These are phyloP conservation scores for Neofusicoccum umdonicola DNA, from an alignment of 2,329 filamentous ascomycete genomes.

Conservation along the genomic window DNA sequence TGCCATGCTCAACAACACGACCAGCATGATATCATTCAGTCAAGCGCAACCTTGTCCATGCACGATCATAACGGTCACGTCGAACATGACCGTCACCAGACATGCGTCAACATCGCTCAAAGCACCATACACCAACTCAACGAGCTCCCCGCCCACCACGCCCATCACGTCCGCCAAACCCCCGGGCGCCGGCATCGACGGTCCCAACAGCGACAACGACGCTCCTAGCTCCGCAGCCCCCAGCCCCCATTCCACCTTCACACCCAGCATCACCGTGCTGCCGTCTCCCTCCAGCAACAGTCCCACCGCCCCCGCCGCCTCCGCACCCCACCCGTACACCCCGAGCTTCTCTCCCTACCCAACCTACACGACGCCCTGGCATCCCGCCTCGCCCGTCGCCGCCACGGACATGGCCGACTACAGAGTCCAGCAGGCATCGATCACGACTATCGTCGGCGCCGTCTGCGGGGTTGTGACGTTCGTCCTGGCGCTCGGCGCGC, in stretches of 20 bases:
- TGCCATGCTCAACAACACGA: neutral
- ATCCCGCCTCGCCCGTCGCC: too few species aligned
- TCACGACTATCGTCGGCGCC: neutral
- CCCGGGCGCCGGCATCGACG: neutral
- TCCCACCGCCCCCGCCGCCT: too few species aligned
- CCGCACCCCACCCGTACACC: neutral
- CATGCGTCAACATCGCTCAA: neutral
- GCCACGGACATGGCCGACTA: too few species aligned
- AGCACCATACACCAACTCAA: neutral
- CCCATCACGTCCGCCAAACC: neutral
- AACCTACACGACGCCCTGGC: neutral
- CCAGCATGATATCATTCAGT: neutral
- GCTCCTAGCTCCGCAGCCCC: too few species aligned
- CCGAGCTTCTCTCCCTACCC: neutral
- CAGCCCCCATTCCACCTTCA: too few species aligned
- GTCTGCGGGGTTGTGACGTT: neutral
- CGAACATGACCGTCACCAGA: neutral
- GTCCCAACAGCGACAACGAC: neutral
- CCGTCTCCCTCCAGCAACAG: neutral
- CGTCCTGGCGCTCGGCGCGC: neutral
- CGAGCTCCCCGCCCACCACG: too few species aligned
- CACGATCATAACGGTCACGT: neutral
- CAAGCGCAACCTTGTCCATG: neutral
- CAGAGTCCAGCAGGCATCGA: neutral
- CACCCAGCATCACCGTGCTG: too few species aligned